Base-by-base conservation (phyloP, 2,329 filamentous ascomycete genomes). In the Aspergillus fischeri region DNA sequence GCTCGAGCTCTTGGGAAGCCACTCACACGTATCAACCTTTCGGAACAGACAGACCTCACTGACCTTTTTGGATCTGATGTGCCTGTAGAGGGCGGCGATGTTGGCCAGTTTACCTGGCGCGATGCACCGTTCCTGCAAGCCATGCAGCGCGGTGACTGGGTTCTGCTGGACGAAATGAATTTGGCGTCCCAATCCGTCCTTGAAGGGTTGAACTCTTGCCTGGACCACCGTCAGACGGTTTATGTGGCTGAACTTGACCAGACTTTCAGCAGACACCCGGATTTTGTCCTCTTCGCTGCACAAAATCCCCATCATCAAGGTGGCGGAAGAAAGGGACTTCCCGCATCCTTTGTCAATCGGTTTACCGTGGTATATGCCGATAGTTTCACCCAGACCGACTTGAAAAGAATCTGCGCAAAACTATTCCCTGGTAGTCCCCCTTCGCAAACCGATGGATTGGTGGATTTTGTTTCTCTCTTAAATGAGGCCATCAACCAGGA, bases 341-440 rank as follows among this genome's bases (percentile, higher is more conserved):
- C 94, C 1, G 90, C 89, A 56, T 97, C 94, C 1, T 99, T 99
- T 68, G 94, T 99, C 60, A 97, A 99, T 72, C 89, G 95, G 49
- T 99, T 99, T 72, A 94, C 95, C 41, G 93, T 99, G 20, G 95
- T 99, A 0, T 97, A 97, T 75, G 92, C 94, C 57, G 94, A 99
- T 69, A 84, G 92, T 4, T 94, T 99, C 71, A 88, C 83, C 17
- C 81, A 88, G 27, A 83, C 90, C 32, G 94, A 99, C 77, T 76
- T 99, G 58, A 82, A 88, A 58, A 78, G 89, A 49, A 97, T 99
- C 61, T 95, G 92, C 49, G 80, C 82, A 27, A 89, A 88, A 64
- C 86, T 90, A 59, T 97, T 91, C 68, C 87, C 91, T 0, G 71
- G 76, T 1, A 81, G 92, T 24, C 73, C 83, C 0, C 65, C 76